Base-by-base conservation (phyloP, 1,139 yeast genomes). In the Suhomyces bolitotheri region DNA sequence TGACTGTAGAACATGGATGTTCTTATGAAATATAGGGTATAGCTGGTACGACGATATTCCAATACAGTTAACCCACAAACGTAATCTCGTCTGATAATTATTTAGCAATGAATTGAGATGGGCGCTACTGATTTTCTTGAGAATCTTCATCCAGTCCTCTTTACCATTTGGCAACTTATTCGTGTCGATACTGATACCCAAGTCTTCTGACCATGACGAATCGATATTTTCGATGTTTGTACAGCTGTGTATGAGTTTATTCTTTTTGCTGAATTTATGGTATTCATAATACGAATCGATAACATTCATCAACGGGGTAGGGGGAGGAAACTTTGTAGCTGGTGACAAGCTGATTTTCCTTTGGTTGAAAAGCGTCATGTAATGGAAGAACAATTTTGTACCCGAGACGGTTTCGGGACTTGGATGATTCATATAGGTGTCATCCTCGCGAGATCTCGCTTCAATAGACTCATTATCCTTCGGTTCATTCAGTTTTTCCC, bases 301-400 rank as follows among this genome's bases (percentile, higher is more conserved):
- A 0, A 82, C 79, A 44, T 73, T 73, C 21, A 60, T 56, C 33
- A 86, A 62, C 7, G 84, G 68, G 31, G 74, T 71, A 0, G 96
- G 96, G 10, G 77, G 64, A 0, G 82, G 78, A 51, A 81, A 82
- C 24, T 72, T 68, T 1, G 86, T 86, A 10, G 84, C 76, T 0
- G 96, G 96, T 0, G 96, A 87, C 1, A 82, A 71, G 10, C 92
- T 82, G 24, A 87, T 58, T 13, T 73, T 64, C 38, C 83, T 62
- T 14, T 65, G 66, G 25, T 64, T 60, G 44, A 81, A 78, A 11
- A 70, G 54, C 20, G 66, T 62, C n/a, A 82, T 58, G 48, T 81
- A 76, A 25, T 77, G 77, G 22, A 52, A 25, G 11, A 34, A 34
- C 8, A 34, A 11, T 15, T 34, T 29, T 9, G 37, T 29, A 10